phyloP scores from a whole-genome alignment of 2,329 filamentous ascomycete species.

The Pseudocercospora vitis region DNA sequence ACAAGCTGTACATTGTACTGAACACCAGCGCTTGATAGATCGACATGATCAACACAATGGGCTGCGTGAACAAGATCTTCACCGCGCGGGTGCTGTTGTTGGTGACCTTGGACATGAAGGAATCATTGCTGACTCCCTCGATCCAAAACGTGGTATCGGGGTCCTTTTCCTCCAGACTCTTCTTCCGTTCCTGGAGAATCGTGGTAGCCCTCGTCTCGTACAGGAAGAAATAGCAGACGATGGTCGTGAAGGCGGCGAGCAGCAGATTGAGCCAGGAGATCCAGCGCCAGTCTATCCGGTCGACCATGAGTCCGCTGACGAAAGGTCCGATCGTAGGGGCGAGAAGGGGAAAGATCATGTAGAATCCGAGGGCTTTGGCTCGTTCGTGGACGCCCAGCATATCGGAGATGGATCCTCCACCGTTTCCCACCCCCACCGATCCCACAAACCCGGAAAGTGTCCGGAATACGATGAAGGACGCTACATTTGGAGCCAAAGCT shows the following conservation, averaged over 20 bases:
- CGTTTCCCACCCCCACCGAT: constrained; percentile 52
- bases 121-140: constrained; percentile 43
- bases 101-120: constrained; percentile 37
- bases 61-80: constrained; percentile 43
- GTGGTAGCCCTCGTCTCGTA: constrained; percentile 45
- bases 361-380: constrained; percentile 47
- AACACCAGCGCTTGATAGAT: constrained; percentile 49
- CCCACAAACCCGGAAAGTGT: constrained; percentile 51
- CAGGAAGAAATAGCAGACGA: constrained; percentile 45
- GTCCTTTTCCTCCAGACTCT: constrained; percentile 35
- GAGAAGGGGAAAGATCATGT: constrained; percentile 44
- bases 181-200: constrained; percentile 40
- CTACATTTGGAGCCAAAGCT: constrained; percentile 49
- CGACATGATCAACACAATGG: constrained; percentile 48
- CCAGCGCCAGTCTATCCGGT: constrained; percentile 47
- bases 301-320: constrained; percentile 45
- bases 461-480: constrained; percentile 44
- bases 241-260: constrained; percentile 41
- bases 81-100: constrained; percentile 44
- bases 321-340: constrained; percentile 42
- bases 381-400: constrained; percentile 50
- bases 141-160: constrained; percentile 41
- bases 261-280: constrained; percentile 48
- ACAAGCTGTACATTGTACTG: constrained; percentile 47
- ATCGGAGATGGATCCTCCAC: constrained; percentile 51